These are phyloP conservation scores for Aspergillus fijiensis DNA, from an alignment of 2,329 filamentous ascomycete species.

Conservation along the genomic window DNA sequence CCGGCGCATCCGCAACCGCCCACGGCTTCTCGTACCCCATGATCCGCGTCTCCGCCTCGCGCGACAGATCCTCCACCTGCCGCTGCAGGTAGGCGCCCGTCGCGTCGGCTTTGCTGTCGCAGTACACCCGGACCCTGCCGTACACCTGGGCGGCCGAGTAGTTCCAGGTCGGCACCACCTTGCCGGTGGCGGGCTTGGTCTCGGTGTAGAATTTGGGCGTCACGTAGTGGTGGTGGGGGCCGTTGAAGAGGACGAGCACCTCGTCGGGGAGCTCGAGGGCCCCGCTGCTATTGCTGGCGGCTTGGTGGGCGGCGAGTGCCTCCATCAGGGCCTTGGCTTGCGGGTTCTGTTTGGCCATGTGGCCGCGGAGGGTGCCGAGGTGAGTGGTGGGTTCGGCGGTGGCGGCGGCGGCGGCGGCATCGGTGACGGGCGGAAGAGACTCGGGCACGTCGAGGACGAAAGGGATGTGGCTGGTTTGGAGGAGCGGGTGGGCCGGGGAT, in stretches of 20 bases:
- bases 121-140: conserved; percentile 56
- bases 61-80: conserved; percentile 29
- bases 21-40: conserved; percentile 60
- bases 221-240: conserved; percentile 61
- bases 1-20: conserved; percentile 61
- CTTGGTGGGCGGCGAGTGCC: conserved; percentile 27
- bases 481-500: conserved; percentile 49
- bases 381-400: conserved; percentile 27
- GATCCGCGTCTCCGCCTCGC: conserved; percentile 52
- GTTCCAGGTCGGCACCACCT: conserved; percentile 71
- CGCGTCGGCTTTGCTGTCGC: conserved; percentile 49
- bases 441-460: conserved; percentile 54
- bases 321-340: conserved; percentile 63
- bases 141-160: conserved; percentile 66
- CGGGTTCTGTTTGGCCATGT: conserved; percentile 63
- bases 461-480: conserved; percentile 64
- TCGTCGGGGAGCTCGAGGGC: conserved; percentile 46
- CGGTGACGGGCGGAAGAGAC: conserved; percentile 10
- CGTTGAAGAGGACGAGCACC: conserved; percentile 63
- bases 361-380: conserved; percentile 52
- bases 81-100: conserved; percentile 49
- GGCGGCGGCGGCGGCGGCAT: conserved; percentile 18
- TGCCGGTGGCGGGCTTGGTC: conserved; percentile 63
- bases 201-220: conserved; percentile 67
- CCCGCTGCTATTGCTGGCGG: conserved; percentile 25